Percentiles rank a stretch among this genome's conserved stretches.
Evolutionary conservation across 495 filamentous ascomycete species (phyloP).

Genomic region (Daldinia caldariorum): DNA sequence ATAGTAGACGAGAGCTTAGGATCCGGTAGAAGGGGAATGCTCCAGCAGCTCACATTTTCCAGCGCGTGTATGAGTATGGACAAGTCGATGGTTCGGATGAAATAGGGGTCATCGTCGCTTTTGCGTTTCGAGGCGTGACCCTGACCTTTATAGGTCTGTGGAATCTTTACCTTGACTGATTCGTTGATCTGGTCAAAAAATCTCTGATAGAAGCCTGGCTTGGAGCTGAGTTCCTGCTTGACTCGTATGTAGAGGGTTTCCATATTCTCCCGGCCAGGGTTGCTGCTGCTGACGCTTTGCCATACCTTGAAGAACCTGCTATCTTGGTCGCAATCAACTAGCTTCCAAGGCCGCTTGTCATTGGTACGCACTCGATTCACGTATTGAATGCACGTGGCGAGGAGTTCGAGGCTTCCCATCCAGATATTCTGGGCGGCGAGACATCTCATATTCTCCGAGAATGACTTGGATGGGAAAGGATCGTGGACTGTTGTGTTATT

Average conservation of each 20-base stretch:
- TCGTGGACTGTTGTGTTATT: not conserved
- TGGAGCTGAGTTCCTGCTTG: no score
- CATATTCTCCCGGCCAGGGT: no score
- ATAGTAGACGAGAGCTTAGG: no score
- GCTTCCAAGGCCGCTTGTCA: not conserved
- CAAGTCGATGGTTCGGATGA: not conserved
- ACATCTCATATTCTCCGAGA: not conserved
- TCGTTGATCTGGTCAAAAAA: no score
- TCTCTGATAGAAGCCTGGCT: no score
- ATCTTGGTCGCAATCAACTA: not conserved
- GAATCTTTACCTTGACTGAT: no score
- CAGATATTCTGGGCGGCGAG: not conserved
- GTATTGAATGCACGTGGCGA: constrained; percentile 5
- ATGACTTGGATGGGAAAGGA: constrained; percentile 2
- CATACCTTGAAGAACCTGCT: constrained; percentile 1
- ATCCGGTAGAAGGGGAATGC: no score
- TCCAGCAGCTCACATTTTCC: no score
- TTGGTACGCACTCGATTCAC: constrained; percentile 1
- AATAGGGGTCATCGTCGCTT: constrained; percentile 8
- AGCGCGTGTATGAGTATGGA: not conserved
- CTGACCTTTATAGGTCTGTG: not conserved
- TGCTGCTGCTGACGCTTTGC: no score
- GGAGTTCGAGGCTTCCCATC: not conserved
- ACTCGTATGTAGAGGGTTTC: not conserved
- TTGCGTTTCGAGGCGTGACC: not conserved